Percentiles rank a stretch among this genome's conserved stretches.
Evolutionary conservation across 257 asterid genomes (phyloP).

Genomic region (Capsicum pubescens): DNA sequence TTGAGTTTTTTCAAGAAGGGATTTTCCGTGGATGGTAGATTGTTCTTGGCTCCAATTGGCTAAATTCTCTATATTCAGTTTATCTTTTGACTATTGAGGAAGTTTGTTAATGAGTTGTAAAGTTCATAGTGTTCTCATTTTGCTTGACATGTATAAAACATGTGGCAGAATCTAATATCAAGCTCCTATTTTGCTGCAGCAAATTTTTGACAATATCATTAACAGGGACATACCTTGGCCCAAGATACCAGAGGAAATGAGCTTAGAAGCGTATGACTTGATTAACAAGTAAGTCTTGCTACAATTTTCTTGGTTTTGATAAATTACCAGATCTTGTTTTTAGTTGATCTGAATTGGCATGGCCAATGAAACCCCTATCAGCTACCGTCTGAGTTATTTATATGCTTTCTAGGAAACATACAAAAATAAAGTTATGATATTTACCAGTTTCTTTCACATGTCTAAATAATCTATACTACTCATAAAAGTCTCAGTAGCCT

Average conservation of each 20-base stretch:
- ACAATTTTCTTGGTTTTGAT: background rate
- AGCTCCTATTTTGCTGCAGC: conserved; percentile 59
- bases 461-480: background rate
- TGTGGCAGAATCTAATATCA: conserved; percentile 13
- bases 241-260: conserved; percentile 89
- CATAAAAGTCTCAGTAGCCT: background rate
- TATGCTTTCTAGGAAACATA: background rate
- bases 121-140: background rate
- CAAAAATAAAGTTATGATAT: background rate
- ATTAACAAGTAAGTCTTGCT: conserved; percentile 75
- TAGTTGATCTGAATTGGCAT: background rate
- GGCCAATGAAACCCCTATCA: background rate
- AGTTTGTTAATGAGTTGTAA: background rate
- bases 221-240: conserved; percentile 97
- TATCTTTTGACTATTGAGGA: background rate
- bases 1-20: background rate
- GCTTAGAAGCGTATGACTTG: conserved; percentile 79
- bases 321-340: background rate
- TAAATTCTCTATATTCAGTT: background rate
- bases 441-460: background rate
- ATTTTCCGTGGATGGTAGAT: background rate
- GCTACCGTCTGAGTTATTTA: background rate
- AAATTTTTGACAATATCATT: conserved; percentile 85
- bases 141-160: background rate
- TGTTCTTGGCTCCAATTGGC: conserved; percentile 4